phyloP scores from a whole-genome alignment of 1,139 yeast species.

The Blastobotrys buckinghamii region DNA sequence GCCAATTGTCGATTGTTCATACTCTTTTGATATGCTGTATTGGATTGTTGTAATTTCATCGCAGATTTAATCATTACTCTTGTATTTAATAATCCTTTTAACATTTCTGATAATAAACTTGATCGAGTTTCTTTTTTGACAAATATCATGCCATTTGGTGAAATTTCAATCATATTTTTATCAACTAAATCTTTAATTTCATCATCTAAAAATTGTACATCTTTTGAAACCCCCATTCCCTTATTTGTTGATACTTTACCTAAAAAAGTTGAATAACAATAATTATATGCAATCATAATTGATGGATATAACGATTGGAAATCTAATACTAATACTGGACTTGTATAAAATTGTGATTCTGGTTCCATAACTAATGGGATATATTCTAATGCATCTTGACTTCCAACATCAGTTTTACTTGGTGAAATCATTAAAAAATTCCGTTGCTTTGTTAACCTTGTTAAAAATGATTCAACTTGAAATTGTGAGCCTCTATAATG shows the following conservation, averaged over 20 bases:
- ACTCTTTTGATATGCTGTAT: constrained; percentile 45
- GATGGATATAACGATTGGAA: constrained; percentile 95
- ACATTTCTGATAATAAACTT: constrained; percentile 76
- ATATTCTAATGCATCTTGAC: constrained; percentile 80
- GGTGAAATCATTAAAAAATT: constrained; percentile 73
- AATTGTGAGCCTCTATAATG: constrained; percentile 88
- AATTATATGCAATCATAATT: constrained; percentile 82
- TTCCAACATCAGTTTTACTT: constrained; percentile 70
- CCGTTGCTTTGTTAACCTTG: constrained; percentile 70
- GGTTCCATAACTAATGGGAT: constrained; percentile 94
- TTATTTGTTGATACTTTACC: constrained; percentile 54
- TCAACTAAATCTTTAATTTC: constrained; percentile 60
- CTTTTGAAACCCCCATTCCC: constrained; percentile 69
- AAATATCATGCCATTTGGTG: constrained; percentile 86
- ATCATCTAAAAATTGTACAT: constrained; percentile 75
- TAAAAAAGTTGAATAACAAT: constrained; percentile 81
- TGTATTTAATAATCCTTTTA: constrained; percentile 73
- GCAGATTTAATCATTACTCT: constrained; percentile 74
- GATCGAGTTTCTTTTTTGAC: constrained; percentile 60
- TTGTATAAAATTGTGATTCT: constrained; percentile 71
- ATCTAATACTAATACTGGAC: constrained; percentile 84
- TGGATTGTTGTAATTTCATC: constrained; percentile 45
- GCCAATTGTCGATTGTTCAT: constrained; percentile 81
- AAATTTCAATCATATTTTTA: constrained; percentile 50
- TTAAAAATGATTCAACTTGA: constrained; percentile 80